Conservation (phyloP, 352 stramenopile species). For the Pythium biforme region DNA sequence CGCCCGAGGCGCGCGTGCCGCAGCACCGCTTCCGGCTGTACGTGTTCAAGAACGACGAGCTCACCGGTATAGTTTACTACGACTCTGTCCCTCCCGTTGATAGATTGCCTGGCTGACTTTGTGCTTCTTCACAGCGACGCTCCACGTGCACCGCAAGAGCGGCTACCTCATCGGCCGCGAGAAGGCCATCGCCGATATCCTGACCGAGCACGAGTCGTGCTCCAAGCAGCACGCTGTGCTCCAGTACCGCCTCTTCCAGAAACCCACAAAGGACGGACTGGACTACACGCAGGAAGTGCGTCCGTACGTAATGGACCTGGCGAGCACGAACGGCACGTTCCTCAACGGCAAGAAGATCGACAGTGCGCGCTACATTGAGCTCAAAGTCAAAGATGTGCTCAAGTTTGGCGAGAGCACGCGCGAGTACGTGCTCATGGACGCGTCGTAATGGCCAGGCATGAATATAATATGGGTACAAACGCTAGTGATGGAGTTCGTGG, state of each 20-base stretch:
- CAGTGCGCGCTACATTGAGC: slow-evolving; percentile 94
- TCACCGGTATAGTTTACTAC: slow-evolving; percentile 47
- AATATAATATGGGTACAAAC: background rate
- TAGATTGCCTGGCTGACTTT: too few species aligned
- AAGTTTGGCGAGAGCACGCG: slow-evolving; percentile 96
- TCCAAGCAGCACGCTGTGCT: slow-evolving; percentile 98
- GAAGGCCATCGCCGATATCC: slow-evolving; percentile 93
- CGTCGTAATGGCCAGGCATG: slow-evolving; percentile 32
- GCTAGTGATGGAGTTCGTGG: too few species aligned
- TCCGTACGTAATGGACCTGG: slow-evolving; percentile 98
- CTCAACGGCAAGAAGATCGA: slow-evolving; percentile 96
- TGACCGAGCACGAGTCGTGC: slow-evolving; percentile 93
- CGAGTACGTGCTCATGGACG: slow-evolving; percentile 96
- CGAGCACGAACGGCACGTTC: slow-evolving; percentile 97
- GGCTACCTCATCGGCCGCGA: slow-evolving; percentile 95
- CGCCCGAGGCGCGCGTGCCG: slow-evolving; percentile 91
- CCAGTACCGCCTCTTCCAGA: slow-evolving; percentile 91
- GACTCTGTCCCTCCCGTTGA: too few species aligned
- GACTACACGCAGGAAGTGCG: slow-evolving; percentile 63
- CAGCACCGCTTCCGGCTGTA: slow-evolving; percentile 95
- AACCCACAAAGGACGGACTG: slow-evolving; percentile 54
- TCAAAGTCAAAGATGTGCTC: slow-evolving; percentile 94
- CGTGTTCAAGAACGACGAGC: slow-evolving; percentile 94
- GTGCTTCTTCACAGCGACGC: slow-evolving; percentile 58
- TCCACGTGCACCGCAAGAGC: slow-evolving; percentile 96